Evolutionary conservation across 2,329 filamentous ascomycete genomes (phyloP), one percentile per base, ranked within the genome.

Genomic region (Fusarium sp.): DNA sequence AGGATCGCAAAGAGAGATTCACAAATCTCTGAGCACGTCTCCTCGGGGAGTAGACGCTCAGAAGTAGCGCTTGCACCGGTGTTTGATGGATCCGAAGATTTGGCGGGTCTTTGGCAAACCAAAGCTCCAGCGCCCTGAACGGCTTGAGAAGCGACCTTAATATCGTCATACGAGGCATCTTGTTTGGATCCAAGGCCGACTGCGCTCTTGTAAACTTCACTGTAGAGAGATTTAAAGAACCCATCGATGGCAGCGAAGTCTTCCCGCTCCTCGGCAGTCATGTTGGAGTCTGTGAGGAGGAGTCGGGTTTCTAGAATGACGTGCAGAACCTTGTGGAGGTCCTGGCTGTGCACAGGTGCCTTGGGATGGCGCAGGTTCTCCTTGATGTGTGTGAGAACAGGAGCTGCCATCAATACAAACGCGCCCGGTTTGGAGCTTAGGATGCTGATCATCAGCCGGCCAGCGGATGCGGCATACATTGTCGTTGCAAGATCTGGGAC

Each of bases 401-500:
- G 82, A 4, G 83, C 79, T 4, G 83, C 80, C 72, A 83, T 82
- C 37, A 85, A 76, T 10, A 82, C 79, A 69, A 88, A 89, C 1
- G 85, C 82, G 25, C 79, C 77, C 6, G 81, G 76, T 34, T 81
- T 85, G 16, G 86, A 83, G 42, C 83, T 86, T 57, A 85, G 75
- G 6, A 88, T 81, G 53, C 84, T 84, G 58, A 85, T 81, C 11
- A 88, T 76, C 10, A 89, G 78, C 41, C 85, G 82, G 8, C 87
- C 87, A 11, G 86, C 85, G 9, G 83, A 79, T 32, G 83, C 82
- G 1, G 85, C 82, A 66, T 88, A 89, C 14, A 82, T 83, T 4
- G 84, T 80, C 61, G 84, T 88, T 7, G 82, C 82, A 22, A 89
- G 76, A 58, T 89, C 87, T 29, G 84, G 82, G 16, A 83, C 80